Conservation (phyloP, 176 grass and related monocot genomes). For the Thalia dealbata region DNA sequence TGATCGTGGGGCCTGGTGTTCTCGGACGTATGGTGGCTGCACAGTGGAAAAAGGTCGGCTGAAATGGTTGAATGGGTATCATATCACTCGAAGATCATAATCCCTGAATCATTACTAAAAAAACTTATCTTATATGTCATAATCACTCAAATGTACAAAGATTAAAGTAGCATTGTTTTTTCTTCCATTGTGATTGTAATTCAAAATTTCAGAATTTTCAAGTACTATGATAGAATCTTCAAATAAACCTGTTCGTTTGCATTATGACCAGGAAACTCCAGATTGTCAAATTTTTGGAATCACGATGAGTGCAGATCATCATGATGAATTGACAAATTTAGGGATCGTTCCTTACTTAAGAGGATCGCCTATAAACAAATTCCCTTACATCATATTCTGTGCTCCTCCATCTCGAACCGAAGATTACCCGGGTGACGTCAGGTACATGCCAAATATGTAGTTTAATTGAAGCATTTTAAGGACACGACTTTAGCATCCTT, state of each 20-base stretch:
- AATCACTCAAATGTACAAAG: too few relatives aligned
- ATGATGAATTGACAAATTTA: constrained; percentile 49
- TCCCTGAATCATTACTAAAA: background rate
- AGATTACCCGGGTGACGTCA: constrained; percentile 65
- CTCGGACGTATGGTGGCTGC: constrained; percentile 73
- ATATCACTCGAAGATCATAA: background rate
- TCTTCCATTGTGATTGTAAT: background rate
- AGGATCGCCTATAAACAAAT: constrained; percentile 35
- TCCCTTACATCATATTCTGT: constrained; percentile 78
- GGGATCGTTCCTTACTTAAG: constrained; percentile 60
- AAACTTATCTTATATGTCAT: too few relatives aligned
- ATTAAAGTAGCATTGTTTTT: too few relatives aligned
- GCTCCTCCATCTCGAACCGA: constrained; percentile 59
- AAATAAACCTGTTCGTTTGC: background rate
- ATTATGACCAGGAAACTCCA: constrained; percentile 41
- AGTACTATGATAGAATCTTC: background rate
- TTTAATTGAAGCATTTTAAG: background rate
- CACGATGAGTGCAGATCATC: constrained; percentile 70
- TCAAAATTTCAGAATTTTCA: background rate
- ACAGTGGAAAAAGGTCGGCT: constrained; percentile 60
- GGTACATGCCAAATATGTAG: constrained; percentile 26
- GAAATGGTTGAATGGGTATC: background rate
- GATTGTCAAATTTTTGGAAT: constrained; percentile 63
- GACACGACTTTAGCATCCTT: too few relatives aligned
- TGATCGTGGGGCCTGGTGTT: constrained; percentile 84